Base-by-base conservation (phyloP, 768 basidiomycete genomes). In the Goffeauzyma gilvescens region DNA sequence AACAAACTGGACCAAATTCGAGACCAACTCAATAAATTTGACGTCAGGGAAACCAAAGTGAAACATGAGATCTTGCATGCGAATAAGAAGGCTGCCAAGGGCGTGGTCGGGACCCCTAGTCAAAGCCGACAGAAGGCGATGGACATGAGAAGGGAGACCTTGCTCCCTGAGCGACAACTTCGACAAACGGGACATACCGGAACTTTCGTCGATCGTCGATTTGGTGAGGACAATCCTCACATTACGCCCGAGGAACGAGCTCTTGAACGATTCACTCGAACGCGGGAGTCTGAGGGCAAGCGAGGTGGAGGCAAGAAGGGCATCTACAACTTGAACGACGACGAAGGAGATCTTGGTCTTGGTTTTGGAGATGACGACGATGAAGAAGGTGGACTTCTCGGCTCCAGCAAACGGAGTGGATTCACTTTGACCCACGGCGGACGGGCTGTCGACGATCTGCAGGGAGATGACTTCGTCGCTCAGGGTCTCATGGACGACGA, bases 211-310 rank as follows among this genome's bases (percentile, higher is more conserved):
- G 93, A 98, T 65, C 74, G 84, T 39, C 79, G 93, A 15, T 95
- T 96, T 58, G 93, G 93, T 66, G 93, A 98, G 72, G 78, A 83
- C 58, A 78, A 96, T 49, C 78, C 87, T 2, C 72, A 76, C 8
- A 76, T 96, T 73, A 78, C 81, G n/a, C 69, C 86, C 24, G 93
- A 98, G 61, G 90, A 96, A 51, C 79, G 86, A 48, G 95, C 95
- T 79, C 71, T 95, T 27, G 87, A 90, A 63, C 79, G 93, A 23
- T 96, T 95, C 61, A 95, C 89, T 8, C 72, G 72, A 50, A 89
- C 96, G 64, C 69, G 85, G 46, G 83, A 89, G 58, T 72, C 79
- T 20, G 62, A 63, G 38, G n/a, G n/a, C n/a, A n/a, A n/a, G n/a
- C 50, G 59, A 17, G 52, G 55, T 17, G 38, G 32, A 26, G 58